These are phyloP conservation scores for Anthracocystis setariae DNA, from an alignment of 1,284 basidiomycete genomes.

Conservation along the genomic window DNA sequence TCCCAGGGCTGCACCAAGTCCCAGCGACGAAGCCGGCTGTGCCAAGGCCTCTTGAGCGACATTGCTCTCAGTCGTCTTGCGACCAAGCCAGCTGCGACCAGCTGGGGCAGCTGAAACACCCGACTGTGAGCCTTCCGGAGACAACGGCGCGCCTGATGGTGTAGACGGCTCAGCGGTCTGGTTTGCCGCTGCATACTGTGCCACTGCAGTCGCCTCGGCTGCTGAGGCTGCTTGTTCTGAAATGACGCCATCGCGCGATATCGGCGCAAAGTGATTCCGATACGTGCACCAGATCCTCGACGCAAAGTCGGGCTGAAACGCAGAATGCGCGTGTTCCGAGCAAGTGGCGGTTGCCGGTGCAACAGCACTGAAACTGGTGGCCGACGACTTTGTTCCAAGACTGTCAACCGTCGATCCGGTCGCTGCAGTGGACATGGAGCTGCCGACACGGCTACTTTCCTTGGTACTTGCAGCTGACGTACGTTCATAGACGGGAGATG, in stretches of 20 bases:
- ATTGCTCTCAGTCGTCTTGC: conserved; percentile 33
- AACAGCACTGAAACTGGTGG: conserved; percentile 25
- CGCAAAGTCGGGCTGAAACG: conserved; percentile 51
- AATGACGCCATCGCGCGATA: conserved; percentile 63
- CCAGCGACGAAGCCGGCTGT: conserved; percentile 19
- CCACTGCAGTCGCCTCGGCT: conserved; percentile 26
- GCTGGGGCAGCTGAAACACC: conserved; percentile 25
- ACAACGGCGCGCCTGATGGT: conserved; percentile 4
- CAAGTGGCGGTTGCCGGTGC: not conserved
- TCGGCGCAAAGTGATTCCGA: conserved; percentile 62
- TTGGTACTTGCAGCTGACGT: conserved; percentile 2
- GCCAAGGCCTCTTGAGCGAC: conserved; percentile 15
- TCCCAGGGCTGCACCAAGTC: conserved; percentile 35
- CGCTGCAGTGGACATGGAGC: conserved; percentile 33
- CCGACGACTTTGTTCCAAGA: conserved; percentile 34
- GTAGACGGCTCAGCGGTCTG: conserved; percentile 6
- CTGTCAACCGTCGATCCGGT: conserved; percentile 28
- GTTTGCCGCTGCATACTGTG: conserved; percentile 15
- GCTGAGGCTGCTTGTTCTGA: conserved; percentile 58
- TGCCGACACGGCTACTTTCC: conserved; percentile 27
- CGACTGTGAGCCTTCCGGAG: conserved; percentile 11
- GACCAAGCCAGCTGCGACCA: conserved; percentile 42
- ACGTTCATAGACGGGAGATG: conserved; percentile 11
- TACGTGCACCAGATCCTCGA: conserved; percentile 66
- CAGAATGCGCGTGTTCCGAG: conserved; percentile 15